Conservation (phyloP, 2,329 filamentous ascomycete species). For the Hypocrella siamensis region DNA sequence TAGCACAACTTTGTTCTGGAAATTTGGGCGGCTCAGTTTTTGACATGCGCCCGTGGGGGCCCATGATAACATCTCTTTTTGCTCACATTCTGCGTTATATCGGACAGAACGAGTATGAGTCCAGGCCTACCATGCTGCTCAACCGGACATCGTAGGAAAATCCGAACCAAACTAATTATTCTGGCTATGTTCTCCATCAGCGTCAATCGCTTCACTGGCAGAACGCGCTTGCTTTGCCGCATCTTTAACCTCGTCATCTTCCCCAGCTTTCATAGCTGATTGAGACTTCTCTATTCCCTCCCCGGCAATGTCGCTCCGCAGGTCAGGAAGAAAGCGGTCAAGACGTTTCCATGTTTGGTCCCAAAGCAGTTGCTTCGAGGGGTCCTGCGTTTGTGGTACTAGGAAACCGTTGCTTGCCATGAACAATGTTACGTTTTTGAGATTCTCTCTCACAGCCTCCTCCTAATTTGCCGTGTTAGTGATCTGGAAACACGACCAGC, state of each 20-base stretch:
- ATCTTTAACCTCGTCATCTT: background rate
- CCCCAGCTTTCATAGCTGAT: background rate
- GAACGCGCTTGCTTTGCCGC: background rate
- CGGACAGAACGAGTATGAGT: too few species aligned
- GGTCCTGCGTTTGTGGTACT: constrained; percentile 47
- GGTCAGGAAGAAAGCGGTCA: constrained; percentile 46
- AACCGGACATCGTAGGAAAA: too few species aligned
- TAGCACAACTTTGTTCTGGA: too few species aligned
- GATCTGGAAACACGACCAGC: background rate
- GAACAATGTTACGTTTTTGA: constrained; percentile 92
- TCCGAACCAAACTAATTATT: too few species aligned
- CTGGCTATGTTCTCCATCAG: too few species aligned
- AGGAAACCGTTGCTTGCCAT: constrained; percentile 85
- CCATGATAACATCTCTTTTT: too few species aligned
- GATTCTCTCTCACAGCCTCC: constrained; percentile 84
- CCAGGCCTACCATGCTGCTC: too few species aligned
- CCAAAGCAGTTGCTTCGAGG: constrained; percentile 40
- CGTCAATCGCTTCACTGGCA: too few species aligned
- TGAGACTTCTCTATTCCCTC: constrained; percentile 20
- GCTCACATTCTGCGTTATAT: too few species aligned
- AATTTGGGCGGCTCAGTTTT: too few species aligned
- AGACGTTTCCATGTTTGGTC: constrained; percentile 50
- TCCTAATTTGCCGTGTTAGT: constrained; percentile 40
- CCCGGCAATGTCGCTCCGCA: constrained; percentile 39
- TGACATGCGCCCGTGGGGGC: too few species aligned